Evolutionary conservation across 2,329 filamentous ascomycete genomes (phyloP).

Genomic region (Lasiodiplodia theobromae): DNA sequence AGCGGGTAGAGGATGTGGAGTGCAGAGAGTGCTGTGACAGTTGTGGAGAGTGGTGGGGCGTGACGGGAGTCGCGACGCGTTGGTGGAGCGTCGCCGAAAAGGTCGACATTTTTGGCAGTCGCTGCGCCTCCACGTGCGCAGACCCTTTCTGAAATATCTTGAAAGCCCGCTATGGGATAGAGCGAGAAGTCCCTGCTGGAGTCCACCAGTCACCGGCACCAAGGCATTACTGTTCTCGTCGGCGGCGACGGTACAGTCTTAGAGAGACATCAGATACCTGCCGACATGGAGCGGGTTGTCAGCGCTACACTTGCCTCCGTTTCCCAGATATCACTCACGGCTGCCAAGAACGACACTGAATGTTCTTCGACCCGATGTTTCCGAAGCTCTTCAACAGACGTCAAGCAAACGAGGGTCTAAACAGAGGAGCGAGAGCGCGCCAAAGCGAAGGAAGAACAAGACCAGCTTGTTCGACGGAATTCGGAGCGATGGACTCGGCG

Average conservation of each 20-base stretch:
- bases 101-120: constrained; percentile 24
- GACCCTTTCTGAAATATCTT: background rate
- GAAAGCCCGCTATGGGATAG: background rate
- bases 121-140: background rate
- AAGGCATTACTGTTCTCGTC: background rate
- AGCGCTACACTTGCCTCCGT: background rate
- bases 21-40: constrained; percentile 40
- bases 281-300: background rate
- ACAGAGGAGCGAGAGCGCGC: background rate
- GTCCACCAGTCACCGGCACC: background rate
- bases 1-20: constrained; percentile 34
- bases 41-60: constrained; percentile 47
- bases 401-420: background rate
- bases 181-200: constrained; percentile 2
- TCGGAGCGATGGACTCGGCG: background rate
- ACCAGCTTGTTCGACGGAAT: constrained; percentile 14
- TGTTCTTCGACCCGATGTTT: background rate
- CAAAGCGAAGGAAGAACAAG: constrained; percentile 19
- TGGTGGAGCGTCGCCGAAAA: constrained; percentile 23
- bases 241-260: background rate
- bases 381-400: background rate
- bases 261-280: background rate
- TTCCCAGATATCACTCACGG: constrained; percentile 5
- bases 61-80: constrained; percentile 34
- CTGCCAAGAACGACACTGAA: background rate